These are phyloP conservation scores for Colletotrichum musicola DNA, from an alignment of 2,329 filamentous ascomycete genomes.

Conservation along the genomic window DNA sequence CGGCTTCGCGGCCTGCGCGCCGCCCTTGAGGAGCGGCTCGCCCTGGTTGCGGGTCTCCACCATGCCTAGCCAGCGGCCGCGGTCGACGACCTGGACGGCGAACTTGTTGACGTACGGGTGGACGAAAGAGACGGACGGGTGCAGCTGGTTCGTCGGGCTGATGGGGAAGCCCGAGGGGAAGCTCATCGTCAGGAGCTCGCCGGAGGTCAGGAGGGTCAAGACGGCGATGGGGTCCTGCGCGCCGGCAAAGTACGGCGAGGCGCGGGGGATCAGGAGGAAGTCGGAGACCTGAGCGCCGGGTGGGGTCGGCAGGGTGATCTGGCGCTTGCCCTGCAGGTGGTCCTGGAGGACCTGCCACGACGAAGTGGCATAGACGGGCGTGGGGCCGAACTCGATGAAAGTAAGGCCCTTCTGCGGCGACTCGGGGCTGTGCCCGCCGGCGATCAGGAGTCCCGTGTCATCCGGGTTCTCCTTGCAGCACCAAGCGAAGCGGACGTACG, in stretches of 20 bases:
- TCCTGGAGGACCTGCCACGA: slow-evolving; percentile 85
- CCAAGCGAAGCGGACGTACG: slow-evolving; percentile 86
- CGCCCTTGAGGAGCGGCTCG: slow-evolving; percentile 82
- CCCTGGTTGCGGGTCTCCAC: slow-evolving; percentile 85
- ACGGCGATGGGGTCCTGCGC: slow-evolving; percentile 92
- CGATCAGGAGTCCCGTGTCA: slow-evolving; percentile 88
- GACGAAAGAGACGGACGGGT: slow-evolving; percentile 87
- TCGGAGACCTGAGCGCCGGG: slow-evolving; percentile 81
- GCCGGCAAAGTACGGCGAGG: slow-evolving; percentile 87
- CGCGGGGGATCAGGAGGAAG: slow-evolving; percentile 85
- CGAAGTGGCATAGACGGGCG: slow-evolving; percentile 91
- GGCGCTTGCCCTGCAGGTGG: slow-evolving; percentile 83
- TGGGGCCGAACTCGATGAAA: slow-evolving; percentile 89
- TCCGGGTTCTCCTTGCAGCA: slow-evolving; percentile 95
- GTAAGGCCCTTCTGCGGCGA: slow-evolving; percentile 81
- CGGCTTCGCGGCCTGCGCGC: slow-evolving; percentile 77
- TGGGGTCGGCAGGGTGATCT: slow-evolving; percentile 80
- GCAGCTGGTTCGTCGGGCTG: slow-evolving; percentile 91
- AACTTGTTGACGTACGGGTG: slow-evolving; percentile 88
- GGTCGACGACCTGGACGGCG: slow-evolving; percentile 79
- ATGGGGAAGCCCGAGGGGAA: slow-evolving; percentile 95
- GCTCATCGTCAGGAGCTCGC: slow-evolving; percentile 89
- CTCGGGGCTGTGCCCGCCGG: slow-evolving; percentile 80
- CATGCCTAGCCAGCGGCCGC: slow-evolving; percentile 90
- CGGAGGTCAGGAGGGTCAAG: slow-evolving; percentile 83